Evolutionary conservation across 2,329 filamentous ascomycete species (phyloP).

Genomic region (Pleomassaria siparia): DNA sequence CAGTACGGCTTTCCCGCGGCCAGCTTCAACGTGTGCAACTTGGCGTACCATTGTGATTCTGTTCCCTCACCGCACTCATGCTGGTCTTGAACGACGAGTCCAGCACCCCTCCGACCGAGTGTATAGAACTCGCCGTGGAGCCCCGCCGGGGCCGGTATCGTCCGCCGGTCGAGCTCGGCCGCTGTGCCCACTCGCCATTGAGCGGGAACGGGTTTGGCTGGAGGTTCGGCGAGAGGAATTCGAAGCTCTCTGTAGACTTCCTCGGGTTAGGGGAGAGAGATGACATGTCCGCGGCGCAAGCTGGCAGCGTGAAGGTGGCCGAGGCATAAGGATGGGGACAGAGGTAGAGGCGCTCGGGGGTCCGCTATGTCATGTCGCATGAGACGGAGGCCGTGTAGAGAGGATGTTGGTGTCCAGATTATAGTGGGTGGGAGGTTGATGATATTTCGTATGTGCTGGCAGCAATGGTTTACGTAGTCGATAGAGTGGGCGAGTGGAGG

Average conservation of each 20-base stretch:
- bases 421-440: too few species aligned
- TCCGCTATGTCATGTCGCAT: conserved; percentile 7
- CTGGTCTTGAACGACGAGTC: conserved; percentile 66
- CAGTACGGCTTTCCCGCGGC: conserved; percentile 11
- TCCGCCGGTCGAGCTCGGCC: conserved; percentile 49
- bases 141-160: conserved; percentile 65
- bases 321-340: conserved; percentile 36
- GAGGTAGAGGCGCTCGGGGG: conserved; percentile 2
- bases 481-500: background rate
- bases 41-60: conserved; percentile 74
- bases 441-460: background rate
- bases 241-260: conserved; percentile 53
- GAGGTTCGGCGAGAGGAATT: conserved; percentile 47
- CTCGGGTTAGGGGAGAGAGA: conserved; percentile 47
- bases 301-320: conserved; percentile 28
- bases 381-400: background rate
- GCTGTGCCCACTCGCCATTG: conserved; percentile 57
- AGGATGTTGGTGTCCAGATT: background rate
- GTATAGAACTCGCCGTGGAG: conserved; percentile 84
- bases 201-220: conserved; percentile 54
- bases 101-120: conserved; percentile 81
- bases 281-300: conserved; percentile 40
- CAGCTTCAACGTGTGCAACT: background rate
- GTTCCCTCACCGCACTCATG: conserved; percentile 65
- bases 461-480: background rate